Evolutionary conservation across 306 rosid species (phyloP).

Genomic region (Quercus berberidifolia): DNA sequence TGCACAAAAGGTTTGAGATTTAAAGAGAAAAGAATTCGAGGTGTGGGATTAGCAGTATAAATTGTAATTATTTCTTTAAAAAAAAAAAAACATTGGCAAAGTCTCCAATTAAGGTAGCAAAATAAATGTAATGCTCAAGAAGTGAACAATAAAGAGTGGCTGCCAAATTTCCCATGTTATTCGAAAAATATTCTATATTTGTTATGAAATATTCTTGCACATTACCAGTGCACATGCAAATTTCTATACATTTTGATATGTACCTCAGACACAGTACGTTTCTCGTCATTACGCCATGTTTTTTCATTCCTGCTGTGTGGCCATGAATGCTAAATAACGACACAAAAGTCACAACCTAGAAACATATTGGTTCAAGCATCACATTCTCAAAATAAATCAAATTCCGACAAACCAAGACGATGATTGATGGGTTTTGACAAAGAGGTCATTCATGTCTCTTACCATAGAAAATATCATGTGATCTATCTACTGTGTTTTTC

Average conservation of each 20-base stretch:
- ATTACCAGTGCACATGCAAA: no score
- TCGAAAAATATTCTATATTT: no score
- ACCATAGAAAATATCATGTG: not conserved
- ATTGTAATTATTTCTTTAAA: no score
- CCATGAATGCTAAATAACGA: not conserved
- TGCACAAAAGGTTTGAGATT: no score
- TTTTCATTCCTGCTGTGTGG: not conserved
- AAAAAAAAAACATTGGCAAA: no score
- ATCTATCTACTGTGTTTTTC: not conserved
- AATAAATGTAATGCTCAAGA: not conserved
- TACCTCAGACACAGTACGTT: not conserved
- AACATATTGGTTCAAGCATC: not conserved
- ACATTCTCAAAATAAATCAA: not conserved
- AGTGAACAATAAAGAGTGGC: not conserved
- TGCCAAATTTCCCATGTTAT: no score
- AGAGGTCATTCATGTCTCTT: not conserved
- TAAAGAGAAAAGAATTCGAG: no score
- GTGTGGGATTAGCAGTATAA: no score
- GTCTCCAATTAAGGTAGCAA: not conserved
- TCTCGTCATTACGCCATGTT: not conserved
- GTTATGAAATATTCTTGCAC: no score
- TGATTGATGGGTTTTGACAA: constrained; percentile 5
- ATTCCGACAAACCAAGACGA: constrained; percentile 18
- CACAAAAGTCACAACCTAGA: not conserved
- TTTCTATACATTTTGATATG: not conserved